Base-by-base conservation (phyloP, 2,329 filamentous ascomycete species). In the Fusarium devonianum region DNA sequence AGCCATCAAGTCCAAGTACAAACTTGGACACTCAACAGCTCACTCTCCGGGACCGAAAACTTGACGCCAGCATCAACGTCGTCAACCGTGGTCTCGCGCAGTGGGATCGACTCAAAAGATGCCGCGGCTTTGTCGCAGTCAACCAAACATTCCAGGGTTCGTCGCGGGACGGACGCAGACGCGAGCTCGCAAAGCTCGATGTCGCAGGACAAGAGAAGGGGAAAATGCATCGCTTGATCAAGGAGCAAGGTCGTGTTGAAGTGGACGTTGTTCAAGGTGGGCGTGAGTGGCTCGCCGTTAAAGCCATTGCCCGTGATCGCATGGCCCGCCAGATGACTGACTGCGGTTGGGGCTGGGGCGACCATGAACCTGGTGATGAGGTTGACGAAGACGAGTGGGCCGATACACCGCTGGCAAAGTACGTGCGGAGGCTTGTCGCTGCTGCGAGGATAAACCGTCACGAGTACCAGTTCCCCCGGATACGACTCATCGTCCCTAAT, bases 321-420 rank as follows among this genome's bases (percentile, higher is more conserved):
- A 61, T 75, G 40, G 69, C 69, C 7, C 62, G 72, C 4, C 71
- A 76, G 34, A 71, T 76, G 73, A 67, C 67, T 3, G 73, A 74
- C 34, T 65, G 65, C n/a, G 73, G 73, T 4, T 75, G 73, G 73
- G 65, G 64, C 6, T 76, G 73, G 73, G 73, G 71, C 5, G 69
- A 71, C 6, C 60, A 73, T 49, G 56, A 63, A 4, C 47, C 59
- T 5, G 67, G 67, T 1, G 67, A 72, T 3, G 37, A 49, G 1
- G 68, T 73, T 5, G 65, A 69, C 7, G 50, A 58, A 21, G 65
- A 67, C 6, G 72, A 74, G 37, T 72, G 68, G 64, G 68, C 69
- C 7, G 69, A 73, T 38, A 55, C 66, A 0, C 65, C 67, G 3
- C 53, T 75, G 41, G 69, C 67, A 2, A 70, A 63, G 42, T 67